Evolutionary conservation across 768 basidiomycete species (phyloP), one percentile per base, ranked within the genome.

Genomic region (Paxillus ammoniavirescens): DNA sequence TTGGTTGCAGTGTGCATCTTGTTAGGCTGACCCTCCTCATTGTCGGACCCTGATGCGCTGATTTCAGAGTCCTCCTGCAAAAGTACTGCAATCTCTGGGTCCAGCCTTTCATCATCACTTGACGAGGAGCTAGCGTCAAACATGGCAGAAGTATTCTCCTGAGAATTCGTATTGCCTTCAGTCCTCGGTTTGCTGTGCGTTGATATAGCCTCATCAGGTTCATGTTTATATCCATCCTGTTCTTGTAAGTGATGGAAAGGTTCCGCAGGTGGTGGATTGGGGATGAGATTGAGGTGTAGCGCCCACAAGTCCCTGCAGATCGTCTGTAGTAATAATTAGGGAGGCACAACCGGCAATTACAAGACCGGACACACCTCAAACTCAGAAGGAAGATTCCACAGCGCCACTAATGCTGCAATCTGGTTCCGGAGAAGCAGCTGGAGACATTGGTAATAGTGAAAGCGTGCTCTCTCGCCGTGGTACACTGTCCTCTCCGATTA

Each of bases 261-360:
- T 60, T 89, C 89, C 13, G 83, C 71, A 9, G 81, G 77, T 0
- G 82, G 83, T 9, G 83, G 83, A 38, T 75, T 71, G 7, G 82
- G 80, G 14, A 90, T 71, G 15, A 87, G 72, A 42, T 74, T 74
- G n/a, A 93, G 73, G 68, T 91, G 78, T 4, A 91, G 72, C 1
- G 82, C 79, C 92, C 91, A 93, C n/a, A 90, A 53, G 61, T 93
- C 91, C 60, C 84, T 78, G 65, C 89, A 93, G 28, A 91, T 70
- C 21, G 78, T 70, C 91, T 93, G 50, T 13, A 17, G 42, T 46
- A 23, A 40, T 60, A 12, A 45, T 56, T 17, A 62, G n/a, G 8
- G 42, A n/a, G 26, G 53, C 41, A 42, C 53, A 36, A n/a, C 37
- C 7, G 15, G n/a, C 31, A 49, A 49, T 37, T 15, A 7, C n/a